Evolutionary conservation across 1,284 basidiomycete species (phyloP), one percentile per base, ranked within the genome.

Genomic region (Cerrena zonata): DNA sequence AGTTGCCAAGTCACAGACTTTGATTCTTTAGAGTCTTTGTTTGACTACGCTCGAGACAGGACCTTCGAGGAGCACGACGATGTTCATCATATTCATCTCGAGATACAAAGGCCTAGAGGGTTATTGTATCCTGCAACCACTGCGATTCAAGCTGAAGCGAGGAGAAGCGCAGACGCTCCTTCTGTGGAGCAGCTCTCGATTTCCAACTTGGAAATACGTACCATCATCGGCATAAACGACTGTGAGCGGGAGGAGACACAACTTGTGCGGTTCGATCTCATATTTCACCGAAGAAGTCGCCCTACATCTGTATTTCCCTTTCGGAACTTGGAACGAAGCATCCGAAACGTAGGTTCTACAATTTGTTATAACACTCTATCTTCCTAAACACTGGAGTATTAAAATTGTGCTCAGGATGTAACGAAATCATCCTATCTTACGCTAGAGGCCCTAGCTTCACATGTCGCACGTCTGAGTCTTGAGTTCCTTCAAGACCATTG

Each of bases 231-330:
- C 0, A 73, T 93, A 44, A 84, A 90, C 59, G 71, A 78, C 2
- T 82, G 81, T 63, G 91, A 93, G 65, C 71, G 89, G 15, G 63
- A 75, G 45, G 80, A 86, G 61, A 76, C 77, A 59, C 91, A 94
- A 62, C 64, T 78, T 26, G 78, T 92, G n/a, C 69, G 76, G 18
- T 67, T 87, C 47, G 82, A 87, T 56, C 55, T 90, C 10, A 54
- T 51, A 2, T 39, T 68, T n/a, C 58, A 58, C 36, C 56, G 61
- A 48, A 50, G 47, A 47, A 53, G 25, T 37, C 56, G 52, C 50
- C 59, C 40, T 30, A 40, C 45, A 1, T 54, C 34, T 30, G 62
- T 53, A 45, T 71, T 71, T 51, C 66, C 67, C 21, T 75, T 76
- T 61, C 70, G 72, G 18, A 53, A 45, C 0, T 53, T 78, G 19